Evolutionary conservation across 140 eudicot genomes (phyloP).

Genomic region (Bidens hawaiensis): DNA sequence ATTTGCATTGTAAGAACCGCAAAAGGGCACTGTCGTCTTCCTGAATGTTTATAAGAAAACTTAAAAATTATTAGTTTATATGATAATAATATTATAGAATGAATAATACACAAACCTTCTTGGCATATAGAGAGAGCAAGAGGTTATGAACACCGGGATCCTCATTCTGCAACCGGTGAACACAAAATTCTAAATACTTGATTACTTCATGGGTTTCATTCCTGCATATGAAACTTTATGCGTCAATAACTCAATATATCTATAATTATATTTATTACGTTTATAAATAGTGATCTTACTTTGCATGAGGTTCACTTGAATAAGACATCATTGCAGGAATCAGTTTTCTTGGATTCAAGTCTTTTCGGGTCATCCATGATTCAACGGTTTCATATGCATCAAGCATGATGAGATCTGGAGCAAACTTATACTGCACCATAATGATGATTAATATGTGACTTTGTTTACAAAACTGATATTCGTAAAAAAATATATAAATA

Average conservation of each 20-base stretch:
- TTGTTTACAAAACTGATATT: not conserved
- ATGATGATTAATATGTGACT: not conserved
- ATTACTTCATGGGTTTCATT: conserved; percentile 97
- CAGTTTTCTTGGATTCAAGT: conserved; percentile 86
- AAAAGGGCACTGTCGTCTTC: conserved; percentile 95
- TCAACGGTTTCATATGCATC: conserved; percentile 98
- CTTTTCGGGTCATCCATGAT: conserved; percentile 86
- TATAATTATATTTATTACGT: not conserved
- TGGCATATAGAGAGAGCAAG: conserved; percentile 87
- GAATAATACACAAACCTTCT: conserved; percentile 51
- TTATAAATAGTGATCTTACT: conserved; percentile 37
- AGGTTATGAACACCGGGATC: conserved; percentile 96
- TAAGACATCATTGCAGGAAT: too few species aligned
- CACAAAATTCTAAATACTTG: conserved; percentile 81
- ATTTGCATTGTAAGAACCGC: conserved; percentile 88
- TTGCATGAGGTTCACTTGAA: conserved; percentile 96
- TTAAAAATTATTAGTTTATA: not conserved
- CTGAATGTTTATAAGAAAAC: conserved; percentile 24
- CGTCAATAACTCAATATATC: conserved; percentile 6
- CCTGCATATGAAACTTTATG: conserved; percentile 41
- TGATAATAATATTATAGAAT: not conserved
- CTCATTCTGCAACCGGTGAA: conserved; percentile 83
- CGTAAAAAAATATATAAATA: not conserved
- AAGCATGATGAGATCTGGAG: conserved; percentile 98
- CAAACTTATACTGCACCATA: conserved; percentile 80